Percentiles rank a stretch among this genome's conserved stretches.
Conservation (phyloP, 805 yeast genomes). For the Ogataea henricii region DNA sequence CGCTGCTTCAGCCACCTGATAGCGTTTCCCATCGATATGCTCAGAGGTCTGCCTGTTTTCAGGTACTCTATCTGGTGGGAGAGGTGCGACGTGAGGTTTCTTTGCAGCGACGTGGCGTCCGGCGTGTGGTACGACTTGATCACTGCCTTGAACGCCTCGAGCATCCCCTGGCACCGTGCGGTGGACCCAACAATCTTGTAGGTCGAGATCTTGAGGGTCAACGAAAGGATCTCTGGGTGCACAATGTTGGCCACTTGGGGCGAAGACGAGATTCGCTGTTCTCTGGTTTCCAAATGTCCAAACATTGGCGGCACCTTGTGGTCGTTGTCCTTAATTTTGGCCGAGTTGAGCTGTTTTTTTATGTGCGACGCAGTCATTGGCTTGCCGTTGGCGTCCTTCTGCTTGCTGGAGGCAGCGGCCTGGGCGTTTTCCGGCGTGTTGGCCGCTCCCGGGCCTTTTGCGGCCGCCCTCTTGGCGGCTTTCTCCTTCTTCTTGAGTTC, state of each 20-base stretch:
- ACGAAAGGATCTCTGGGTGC: conserved; percentile 80
- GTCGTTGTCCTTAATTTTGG: conserved; percentile 44
- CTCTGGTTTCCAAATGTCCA: conserved; percentile 79
- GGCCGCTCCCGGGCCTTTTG: conserved; percentile 53
- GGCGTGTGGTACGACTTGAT: conserved; percentile 85
- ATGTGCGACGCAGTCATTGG: conserved; percentile 51
- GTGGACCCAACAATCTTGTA: conserved; percentile 89
- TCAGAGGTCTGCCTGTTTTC: conserved; percentile 86
- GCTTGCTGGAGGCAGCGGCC: conserved; percentile 36
- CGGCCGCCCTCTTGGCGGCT: conserved; percentile 90
- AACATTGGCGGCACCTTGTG: conserved; percentile 65
- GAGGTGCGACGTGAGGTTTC: conserved; percentile 85
- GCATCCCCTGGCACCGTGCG: conserved; percentile 80
- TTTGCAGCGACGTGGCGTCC: conserved; percentile 75
- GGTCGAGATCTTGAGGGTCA: conserved; percentile 79
- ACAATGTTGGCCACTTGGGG: conserved; percentile 66
- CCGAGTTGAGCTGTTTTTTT: conserved; percentile 55
- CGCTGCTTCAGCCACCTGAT: conserved; percentile 97
- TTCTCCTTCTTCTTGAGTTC: conserved; percentile 87
- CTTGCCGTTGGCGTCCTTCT: conserved; percentile 34
- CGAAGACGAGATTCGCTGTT: conserved; percentile 64
- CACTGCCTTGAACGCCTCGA: conserved; percentile 78
- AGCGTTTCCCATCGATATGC: conserved; percentile 96
- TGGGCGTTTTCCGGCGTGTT: conserved; percentile 9
- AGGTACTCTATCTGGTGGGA: conserved; percentile 92